Evolutionary conservation across 768 basidiomycete species (phyloP), one percentile per base, ranked within the genome.

Genomic region (Suillus weaverae): DNA sequence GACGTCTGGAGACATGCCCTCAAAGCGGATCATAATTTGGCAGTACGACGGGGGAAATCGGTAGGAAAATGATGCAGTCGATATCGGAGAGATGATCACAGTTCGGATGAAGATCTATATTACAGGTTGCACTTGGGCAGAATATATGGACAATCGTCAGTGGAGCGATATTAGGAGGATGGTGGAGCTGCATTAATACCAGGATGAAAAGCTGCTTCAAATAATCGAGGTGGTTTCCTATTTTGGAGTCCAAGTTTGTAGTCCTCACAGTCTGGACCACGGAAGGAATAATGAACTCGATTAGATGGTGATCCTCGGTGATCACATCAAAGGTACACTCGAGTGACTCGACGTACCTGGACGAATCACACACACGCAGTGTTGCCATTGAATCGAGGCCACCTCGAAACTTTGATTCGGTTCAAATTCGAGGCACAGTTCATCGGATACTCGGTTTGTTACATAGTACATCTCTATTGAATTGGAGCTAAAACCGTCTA

Each of bases 21-120:
- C 90, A 81, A 92, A 91, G 61, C 90, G 86, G 73, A 92, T 92
- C 90, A 92, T 92, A 30, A 35, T 64, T n/a, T 48, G 4, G 46
- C 35, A 56, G 57, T 5, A 61, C 26, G 10, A 63, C 43, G 46
- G 59, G 50, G 57, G 44, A 48, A n/a, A 5, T 32, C 35, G 51
- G 35, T 20, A 16, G 18, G 44, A n/a, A 59, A 60, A 30, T 55
- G 62, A 60, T 50, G 20, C 53, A 43, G 55, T 46, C n/a, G 41
- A 35, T 53, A 62, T 62, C 22, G 32, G 18, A 63, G 26, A 50
- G 54, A 36, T 46, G 67, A 64, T 69, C 16, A 7, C 57, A 4
- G 26, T 10, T n/a, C 10, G 32, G 55, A 16, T 60, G 61, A 50
- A 39, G 44, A 16, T 39, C 6, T 38, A 50, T 38, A 60, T 22